Evolutionary conservation across 2,329 filamentous ascomycete species (phyloP).

Genomic region (Pestalotiopsis sp.): DNA sequence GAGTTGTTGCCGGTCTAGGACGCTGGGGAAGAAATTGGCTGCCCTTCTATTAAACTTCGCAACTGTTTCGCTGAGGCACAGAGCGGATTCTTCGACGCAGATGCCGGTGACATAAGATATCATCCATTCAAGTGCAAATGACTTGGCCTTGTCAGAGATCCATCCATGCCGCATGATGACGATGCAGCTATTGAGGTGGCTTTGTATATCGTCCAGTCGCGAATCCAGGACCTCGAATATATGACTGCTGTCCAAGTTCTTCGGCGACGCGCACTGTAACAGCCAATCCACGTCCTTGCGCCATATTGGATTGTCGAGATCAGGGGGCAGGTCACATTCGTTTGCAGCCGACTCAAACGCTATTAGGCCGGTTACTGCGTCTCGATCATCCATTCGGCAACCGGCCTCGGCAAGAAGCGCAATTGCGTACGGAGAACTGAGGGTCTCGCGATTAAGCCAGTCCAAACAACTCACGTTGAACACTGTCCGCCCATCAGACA

Average conservation of each 20-base stretch:
- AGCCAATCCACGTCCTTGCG: neutral
- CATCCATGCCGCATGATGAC: neutral
- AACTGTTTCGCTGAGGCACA: neutral
- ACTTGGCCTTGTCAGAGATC: neutral
- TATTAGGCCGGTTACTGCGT: neutral
- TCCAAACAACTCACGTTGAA: neutral
- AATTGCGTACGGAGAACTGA: neutral
- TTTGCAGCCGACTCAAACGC: neutral
- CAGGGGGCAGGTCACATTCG: neutral
- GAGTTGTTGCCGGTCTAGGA: neutral
- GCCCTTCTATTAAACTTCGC: neutral
- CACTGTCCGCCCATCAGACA: neutral
- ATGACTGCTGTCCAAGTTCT: neutral
- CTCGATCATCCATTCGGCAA: neutral
- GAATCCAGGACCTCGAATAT: neutral
- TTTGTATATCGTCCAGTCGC: neutral
- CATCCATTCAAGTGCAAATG: neutral
- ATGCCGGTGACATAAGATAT: neutral
- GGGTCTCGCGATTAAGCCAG: neutral
- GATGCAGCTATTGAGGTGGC: neutral
- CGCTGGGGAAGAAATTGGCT: neutral
- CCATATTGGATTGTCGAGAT: no score
- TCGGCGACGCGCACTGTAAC: neutral
- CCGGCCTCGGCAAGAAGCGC: neutral
- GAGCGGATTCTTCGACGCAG: neutral